Base-by-base conservation (phyloP, 2,329 filamentous ascomycete genomes). In the Proliferodiscus dingleyae region DNA sequence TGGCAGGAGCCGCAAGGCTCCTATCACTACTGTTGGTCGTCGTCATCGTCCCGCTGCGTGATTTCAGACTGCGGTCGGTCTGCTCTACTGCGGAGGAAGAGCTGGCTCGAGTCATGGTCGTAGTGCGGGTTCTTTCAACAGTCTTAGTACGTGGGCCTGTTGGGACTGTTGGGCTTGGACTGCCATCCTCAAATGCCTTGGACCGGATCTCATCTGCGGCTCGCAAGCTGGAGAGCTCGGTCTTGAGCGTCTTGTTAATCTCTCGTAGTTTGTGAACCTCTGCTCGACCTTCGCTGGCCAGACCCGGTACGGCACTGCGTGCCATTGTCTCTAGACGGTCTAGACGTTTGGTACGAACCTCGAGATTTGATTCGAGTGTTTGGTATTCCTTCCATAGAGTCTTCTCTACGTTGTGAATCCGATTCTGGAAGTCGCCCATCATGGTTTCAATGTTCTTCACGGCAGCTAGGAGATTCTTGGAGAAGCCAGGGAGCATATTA, bases 321-420 rank as follows among this genome's bases (percentile, higher is more conserved):
- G 93, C 81, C 33, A 88, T 77, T 13, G 83, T 80, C 66, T 98
- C 93, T 1, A 98, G 74, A 2, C 87, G 80, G 54, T 97, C 91
- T 23, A 98, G 78, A 56, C 89, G 88, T 70, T 94, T 93, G 49
- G 84, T 77, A 13, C 89, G 83, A 21, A 81, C 69, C 43, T 93
- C 87, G 22, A 96, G 79, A 29, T 82, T 87, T 56, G 81, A 82
- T 65, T 96, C 89, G 1, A 98, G 74, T 0, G 77, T 80, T 60
- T 94, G 87, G 61, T 96, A 97, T 61, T 97, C 90, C 52, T 89
- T 87, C 70, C 83, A 85, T n/a, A 97, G 70, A 49, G 95, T 87
- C 39, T 87, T 83, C 65, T 98, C 93, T n/a, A 96, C 83, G 5
- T 75, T 73, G 59, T 87, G 87, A 61, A 96, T 87, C 49, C 88